Base-by-base conservation (phyloP, 177 flowering plant species). In the Vitis hybrid region DNA sequence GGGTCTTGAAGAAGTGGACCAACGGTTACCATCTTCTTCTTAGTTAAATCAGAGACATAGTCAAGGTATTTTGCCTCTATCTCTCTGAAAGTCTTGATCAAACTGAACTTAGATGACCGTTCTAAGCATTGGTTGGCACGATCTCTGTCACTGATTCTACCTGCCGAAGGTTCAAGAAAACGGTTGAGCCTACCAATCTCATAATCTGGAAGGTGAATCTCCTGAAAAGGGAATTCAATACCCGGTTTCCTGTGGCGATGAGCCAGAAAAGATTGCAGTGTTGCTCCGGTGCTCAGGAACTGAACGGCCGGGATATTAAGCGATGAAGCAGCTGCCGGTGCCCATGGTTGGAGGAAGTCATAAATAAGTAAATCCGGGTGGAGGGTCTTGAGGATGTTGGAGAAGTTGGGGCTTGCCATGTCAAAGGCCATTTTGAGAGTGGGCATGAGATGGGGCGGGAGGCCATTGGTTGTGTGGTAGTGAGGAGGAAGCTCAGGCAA, bases 301-400 rank as follows among this genome's bases (percentile, higher is more conserved):
- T 12, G 62, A n/a, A 77, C 18, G 8, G 72, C 72, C 0, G 75
- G 74, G 31, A 77, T 77, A 22, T 74, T 67, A 2, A 7, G 61
- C 13, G 9, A 10, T 4, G 67, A 57, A 67, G 77, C 77, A 1
- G 20, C 31, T 4, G 11, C 51, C 6, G 74, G 77, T 2, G 75
- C 77, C 80, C 77, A 77, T 2, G 65, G 59, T 59, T 67, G 77
- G 10, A 67, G 67, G 19, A 70, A 74, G 11, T 78, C 80, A 64
- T 78, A 74, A 12, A 78, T 65, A 2, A 78, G 49, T 48, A 78
- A 65, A 19, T 78, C 67, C 3, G 77, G 80, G 0, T 65, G 71
- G 0, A 74, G 50, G 39, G 61, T 49, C 8, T 13, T 53, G 0
- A 78, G 57, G 60, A 74, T 53, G 22, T 64, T 26, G 13, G 49